Evolutionary conservation across 2,329 filamentous ascomycete genomes (phyloP), one percentile per base, ranked within the genome.

Genomic region (Nemania serpens): DNA sequence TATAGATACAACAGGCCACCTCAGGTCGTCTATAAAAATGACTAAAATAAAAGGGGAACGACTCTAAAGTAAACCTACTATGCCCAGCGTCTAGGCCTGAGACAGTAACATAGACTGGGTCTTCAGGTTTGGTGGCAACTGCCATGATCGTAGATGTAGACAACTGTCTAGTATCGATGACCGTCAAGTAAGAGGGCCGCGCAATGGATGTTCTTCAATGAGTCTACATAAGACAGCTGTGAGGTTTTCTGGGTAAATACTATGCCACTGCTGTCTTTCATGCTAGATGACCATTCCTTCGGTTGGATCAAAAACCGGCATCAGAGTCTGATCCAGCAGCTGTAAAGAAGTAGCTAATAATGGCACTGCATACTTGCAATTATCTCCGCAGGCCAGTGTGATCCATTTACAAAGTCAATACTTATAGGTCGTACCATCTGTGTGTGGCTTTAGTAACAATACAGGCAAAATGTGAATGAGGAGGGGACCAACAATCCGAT

Each of bases 41-140:
- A 22, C 13, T 6, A 22, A 6, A 5, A 15, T 22, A 4, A 25
- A 15, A 5, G 22, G 18, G 33, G 46, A 9, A 47, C 13, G 34
- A 20, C 6, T 7, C 6, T 18, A 17, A 10, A 15, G 3, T 13
- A 5, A 20, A 62, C 59, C 13, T 58, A 62, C 59, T 69, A 37
- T 78, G 72, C 20, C 77, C 76, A 9, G 68, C 77, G 7, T 76
- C 70, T n/a, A 78, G 69, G 11, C 74, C 76, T 12, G 75, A 76
- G 13, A 76, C 66, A 1, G 65, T 74, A 20, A 77, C 75, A 48
- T 68, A 73, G 46, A 66, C 65, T 1, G 62, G 34, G 0, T 17
- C 10, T 34, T 61, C 54, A 6, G 43, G 36, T 20, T 54, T 46
- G 6, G 4, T 29, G 7, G 33, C 20, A 20, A 15, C 34, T 12